Percentiles rank a stretch among this genome's conserved stretches.
phyloP scores from a whole-genome alignment of 352 stramenopile species.

The Phytophthora pseudosyringae region DNA sequence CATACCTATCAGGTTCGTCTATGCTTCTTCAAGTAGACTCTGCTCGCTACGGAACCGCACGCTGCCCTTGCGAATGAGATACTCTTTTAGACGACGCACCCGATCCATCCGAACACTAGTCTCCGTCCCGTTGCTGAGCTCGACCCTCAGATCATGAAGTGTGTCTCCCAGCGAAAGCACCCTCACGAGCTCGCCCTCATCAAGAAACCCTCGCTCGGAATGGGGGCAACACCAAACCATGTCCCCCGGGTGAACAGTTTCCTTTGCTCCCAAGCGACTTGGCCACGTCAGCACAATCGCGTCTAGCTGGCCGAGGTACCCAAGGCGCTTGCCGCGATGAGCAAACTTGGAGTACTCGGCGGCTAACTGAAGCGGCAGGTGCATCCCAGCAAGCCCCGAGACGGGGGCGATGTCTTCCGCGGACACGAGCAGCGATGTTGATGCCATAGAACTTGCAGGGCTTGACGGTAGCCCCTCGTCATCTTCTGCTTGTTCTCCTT shows the following conservation, averaged over 20 bases:
- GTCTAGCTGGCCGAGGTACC: conserved; percentile 46
- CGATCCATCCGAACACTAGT: conserved; percentile 22
- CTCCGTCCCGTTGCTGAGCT: conserved; percentile 24
- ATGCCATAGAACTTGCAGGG: not conserved
- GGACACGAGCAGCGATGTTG: conserved; percentile 30
- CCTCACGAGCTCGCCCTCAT: conserved; percentile 39
- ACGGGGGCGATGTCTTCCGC: conserved; percentile 39
- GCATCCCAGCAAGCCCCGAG: conserved; percentile 47
- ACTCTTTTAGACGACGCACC: conserved; percentile 48
- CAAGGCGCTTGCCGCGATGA: conserved; percentile 39
- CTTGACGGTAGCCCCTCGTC: conserved; percentile 1
- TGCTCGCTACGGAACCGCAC: conserved; percentile 31
- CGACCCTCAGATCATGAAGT: conserved; percentile 34
- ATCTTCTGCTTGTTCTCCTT: conserved; percentile 14
- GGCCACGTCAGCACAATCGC: conserved; percentile 57
- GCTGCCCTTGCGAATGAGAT: conserved; percentile 43
- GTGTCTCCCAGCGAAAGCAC: conserved; percentile 32
- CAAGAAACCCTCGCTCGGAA: conserved; percentile 1
- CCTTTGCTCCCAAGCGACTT: conserved; percentile 24
- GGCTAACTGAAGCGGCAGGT: conserved; percentile 52
- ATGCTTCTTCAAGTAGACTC: conserved; percentile 1
- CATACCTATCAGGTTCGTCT: conserved; percentile 2
- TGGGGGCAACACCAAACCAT: conserved; percentile 46
- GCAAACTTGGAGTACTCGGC: conserved; percentile 50
- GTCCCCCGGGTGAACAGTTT: conserved; percentile 38